Evolutionary conservation across 108 stramenopile species (phyloP).

Genomic region (Skeletonema marinoi): DNA sequence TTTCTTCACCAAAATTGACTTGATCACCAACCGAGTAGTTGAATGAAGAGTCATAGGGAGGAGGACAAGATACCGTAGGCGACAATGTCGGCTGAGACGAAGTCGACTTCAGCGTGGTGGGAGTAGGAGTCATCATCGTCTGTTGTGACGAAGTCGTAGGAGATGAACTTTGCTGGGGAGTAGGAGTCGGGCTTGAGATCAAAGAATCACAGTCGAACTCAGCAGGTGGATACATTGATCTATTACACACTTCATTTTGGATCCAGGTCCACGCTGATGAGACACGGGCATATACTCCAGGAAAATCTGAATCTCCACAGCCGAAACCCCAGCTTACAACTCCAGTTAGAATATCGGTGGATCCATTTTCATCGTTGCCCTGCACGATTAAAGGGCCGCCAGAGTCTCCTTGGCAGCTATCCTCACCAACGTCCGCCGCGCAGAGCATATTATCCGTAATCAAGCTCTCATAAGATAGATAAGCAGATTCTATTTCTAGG

Average conservation of each 20-base stretch:
- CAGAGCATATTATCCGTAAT: constrained; percentile 53
- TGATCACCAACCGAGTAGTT: background rate
- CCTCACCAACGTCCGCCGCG: constrained; percentile 25
- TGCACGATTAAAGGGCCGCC: constrained; percentile 19
- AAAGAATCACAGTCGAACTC: background rate
- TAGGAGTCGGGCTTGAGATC: background rate
- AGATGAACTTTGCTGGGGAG: background rate
- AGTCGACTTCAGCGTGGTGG: background rate
- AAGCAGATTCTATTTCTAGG: too few relatives aligned
- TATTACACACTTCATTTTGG: constrained; percentile 38
- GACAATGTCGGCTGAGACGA: background rate
- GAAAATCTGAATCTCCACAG: constrained; percentile 37
- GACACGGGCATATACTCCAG: constrained; percentile 41
- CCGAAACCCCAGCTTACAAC: constrained; percentile 43
- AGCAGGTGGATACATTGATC: background rate
- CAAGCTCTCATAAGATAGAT: background rate
- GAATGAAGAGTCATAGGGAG: background rate
- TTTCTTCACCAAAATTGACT: background rate
- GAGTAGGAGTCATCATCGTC: background rate
- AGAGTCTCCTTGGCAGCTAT: constrained; percentile 34
- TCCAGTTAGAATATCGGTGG: constrained; percentile 26
- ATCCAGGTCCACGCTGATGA: constrained; percentile 58
- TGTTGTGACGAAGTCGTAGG: background rate
- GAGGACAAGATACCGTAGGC: background rate
- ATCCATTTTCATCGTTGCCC: constrained; percentile 10